Conservation (phyloP, 2,329 filamentous ascomycete species). For the Xylaria sp. region DNA sequence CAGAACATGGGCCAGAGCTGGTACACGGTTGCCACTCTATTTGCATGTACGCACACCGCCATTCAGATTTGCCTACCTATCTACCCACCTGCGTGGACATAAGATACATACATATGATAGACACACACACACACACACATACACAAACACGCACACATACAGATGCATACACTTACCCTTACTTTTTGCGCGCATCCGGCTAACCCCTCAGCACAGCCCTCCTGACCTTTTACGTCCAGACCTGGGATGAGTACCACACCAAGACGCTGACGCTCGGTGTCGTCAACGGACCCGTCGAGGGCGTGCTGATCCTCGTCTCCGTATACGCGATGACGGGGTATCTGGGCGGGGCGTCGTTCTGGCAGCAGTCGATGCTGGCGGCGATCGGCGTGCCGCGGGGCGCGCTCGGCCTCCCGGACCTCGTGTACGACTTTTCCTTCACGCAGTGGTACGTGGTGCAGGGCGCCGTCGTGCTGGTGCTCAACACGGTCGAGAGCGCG, state of each 20-base stretch:
- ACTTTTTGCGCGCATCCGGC: constrained; percentile 14
- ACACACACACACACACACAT: neutral
- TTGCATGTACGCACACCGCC: constrained; percentile 65
- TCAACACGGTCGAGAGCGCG: constrained; percentile 81
- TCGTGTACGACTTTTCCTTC: constrained; percentile 79
- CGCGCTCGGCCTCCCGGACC: constrained; percentile 66
- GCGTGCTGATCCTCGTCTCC: constrained; percentile 78
- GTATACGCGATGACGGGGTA: constrained; percentile 84
- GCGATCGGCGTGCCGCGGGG: constrained; percentile 70
- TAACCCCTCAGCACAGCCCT: constrained; percentile 58
- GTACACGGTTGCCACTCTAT: constrained; percentile 82
- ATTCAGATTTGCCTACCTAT: neutral
- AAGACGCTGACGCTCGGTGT: constrained; percentile 91
- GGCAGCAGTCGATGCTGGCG: constrained; percentile 80
- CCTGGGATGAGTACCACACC: constrained; percentile 99
- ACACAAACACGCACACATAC: neutral
- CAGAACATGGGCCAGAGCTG: constrained; percentile 94
- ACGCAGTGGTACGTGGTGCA: constrained; percentile 93
- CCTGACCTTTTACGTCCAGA: constrained; percentile 97
- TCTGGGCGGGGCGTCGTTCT: constrained; percentile 88
- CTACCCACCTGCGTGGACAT: too few species aligned
- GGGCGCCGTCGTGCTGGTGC: constrained; percentile 76
- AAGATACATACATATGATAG: too few species aligned
- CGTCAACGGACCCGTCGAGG: constrained; percentile 93
- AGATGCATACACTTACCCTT: too few species aligned